Evolutionary conservation across 305 asterid species (phyloP), one percentile per base, ranked within the genome.

Genomic region (Solanum chacoense): DNA sequence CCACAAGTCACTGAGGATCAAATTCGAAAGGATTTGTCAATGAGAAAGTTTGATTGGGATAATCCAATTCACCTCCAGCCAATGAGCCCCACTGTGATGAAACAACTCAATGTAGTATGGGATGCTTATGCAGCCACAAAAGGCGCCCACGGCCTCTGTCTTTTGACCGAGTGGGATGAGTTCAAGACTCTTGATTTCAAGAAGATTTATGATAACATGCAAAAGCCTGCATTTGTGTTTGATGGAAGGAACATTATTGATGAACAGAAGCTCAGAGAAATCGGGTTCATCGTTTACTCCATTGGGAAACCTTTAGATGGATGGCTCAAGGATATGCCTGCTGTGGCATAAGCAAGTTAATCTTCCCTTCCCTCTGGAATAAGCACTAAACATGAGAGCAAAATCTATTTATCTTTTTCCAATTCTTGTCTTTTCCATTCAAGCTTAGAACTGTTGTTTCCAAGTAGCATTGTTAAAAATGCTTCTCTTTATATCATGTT

Each of bases 221-320:
- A 87, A 55, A 90, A 90, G 73, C 92, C 92, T n/a, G 92, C 92
- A 29, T 90, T 89, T 76, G 84, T 89, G 87, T 90, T 89, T 89
- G 92, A 90, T 90, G 91, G 92, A 13, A 87, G 92, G 26, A 90
- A 89, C 75, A 69, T 77, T 45, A 86, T 88, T 37, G 28, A 90
- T 73, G 78, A 50, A 65, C 87, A 69, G 45, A 88, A 90, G 89
- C 89, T 90, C 77, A 90, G 91, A 85, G 89, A 89, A 34, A 87
- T 89, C 5, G 91, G 89, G 37, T 89, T 90, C 87, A 85, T 88
- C 38, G 91, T 90, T 32, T 90, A 90, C 87, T 88, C 90, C 73
- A 85, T 90, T 90, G 91, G 91, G 31, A 90, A 90, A 50, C 90
- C 91, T 31, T 77, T 90, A 78, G 91, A 90, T 85, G 67, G 75